Conservation (phyloP, 208 protist species). For the Trypanosoma brucei region DNA sequence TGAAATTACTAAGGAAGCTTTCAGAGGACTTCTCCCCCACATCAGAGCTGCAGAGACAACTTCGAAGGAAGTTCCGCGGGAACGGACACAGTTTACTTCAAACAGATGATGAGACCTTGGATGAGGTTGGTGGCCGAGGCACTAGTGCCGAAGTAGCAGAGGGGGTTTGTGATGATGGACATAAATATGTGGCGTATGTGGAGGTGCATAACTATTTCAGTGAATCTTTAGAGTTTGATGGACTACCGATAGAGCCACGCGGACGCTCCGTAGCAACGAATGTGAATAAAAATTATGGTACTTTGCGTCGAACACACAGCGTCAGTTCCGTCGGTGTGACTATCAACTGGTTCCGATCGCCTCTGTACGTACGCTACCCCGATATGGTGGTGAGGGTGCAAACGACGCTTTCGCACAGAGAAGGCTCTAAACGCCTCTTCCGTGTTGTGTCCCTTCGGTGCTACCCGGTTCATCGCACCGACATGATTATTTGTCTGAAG, state of each 20-base stretch:
- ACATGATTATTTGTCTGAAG: conserved; percentile 70
- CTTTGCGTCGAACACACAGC: conserved; percentile 23
- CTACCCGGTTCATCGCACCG: conserved; percentile 58
- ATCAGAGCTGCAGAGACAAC: conserved; percentile 47
- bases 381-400: conserved; percentile 58
- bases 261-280: conserved; percentile 41
- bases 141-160: conserved; percentile 6
- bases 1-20: conserved; percentile 44
- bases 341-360: conserved; percentile 47
- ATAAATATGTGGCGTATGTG: conserved; percentile 24
- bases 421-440: conserved; percentile 29
- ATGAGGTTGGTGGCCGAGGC: conserved; percentile 15
- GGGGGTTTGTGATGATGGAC: conserved; percentile 18
- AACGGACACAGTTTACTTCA: conserved; percentile 19
- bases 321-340: conserved; percentile 24
- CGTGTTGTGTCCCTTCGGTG: conserved; percentile 54
- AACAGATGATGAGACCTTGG: conserved; percentile 20
- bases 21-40: conserved; percentile 45
- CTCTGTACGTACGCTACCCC: conserved; percentile 46
- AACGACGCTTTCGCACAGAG: conserved; percentile 29
- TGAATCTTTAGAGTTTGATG: conserved; percentile 21
- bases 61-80: conserved; percentile 46
- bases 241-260: conserved; percentile 27
- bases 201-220: conserved; percentile 57
- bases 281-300: conserved; percentile 20